phyloP scores from a whole-genome alignment of 2,329 filamentous ascomycete genomes.

The Davidsoniella eucalypti region DNA sequence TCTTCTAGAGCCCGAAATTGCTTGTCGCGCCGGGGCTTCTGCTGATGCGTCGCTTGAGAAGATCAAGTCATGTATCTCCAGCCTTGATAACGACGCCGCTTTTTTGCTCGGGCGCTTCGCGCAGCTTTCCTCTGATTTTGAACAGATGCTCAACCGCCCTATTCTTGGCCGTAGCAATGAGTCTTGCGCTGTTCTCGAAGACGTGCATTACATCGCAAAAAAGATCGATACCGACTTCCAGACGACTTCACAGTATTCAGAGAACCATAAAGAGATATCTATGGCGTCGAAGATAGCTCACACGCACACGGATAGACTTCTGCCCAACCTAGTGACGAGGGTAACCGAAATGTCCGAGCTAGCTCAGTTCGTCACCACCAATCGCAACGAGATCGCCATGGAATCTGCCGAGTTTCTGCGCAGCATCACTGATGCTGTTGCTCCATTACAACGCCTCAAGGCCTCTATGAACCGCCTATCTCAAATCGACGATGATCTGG shows the following conservation, averaged over 20 bases:
- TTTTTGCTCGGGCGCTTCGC: slow-evolving; percentile 32
- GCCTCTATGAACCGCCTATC: slow-evolving; percentile 54
- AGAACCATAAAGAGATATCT: slow-evolving; percentile 41
- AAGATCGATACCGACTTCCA: slow-evolving; percentile 82
- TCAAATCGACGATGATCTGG: slow-evolving; percentile 56
- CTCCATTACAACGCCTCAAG: slow-evolving; percentile 25
- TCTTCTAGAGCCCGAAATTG: slow-evolving; percentile 57
- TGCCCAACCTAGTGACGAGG: slow-evolving; percentile 40
- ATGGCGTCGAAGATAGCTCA: slow-evolving; percentile 48
- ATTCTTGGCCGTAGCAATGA: slow-evolving; percentile 43
- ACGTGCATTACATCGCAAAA: slow-evolving; percentile 70
- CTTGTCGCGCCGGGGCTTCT: slow-evolving; percentile 54
- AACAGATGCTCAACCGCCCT: slow-evolving; percentile 38
- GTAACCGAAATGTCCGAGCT: slow-evolving; percentile 45
- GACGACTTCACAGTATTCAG: slow-evolving; percentile 51
- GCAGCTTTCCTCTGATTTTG: slow-evolving; percentile 47
- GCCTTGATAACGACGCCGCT: slow-evolving; percentile 42
- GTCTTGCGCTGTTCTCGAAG: slow-evolving; percentile 53
- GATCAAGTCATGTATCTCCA: slow-evolving; percentile 42
- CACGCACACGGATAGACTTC: slow-evolving; percentile 43
- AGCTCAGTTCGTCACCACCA: slow-evolving; percentile 40
- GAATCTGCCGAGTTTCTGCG: slow-evolving; percentile 63
- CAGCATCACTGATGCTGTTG: slow-evolving; percentile 53
- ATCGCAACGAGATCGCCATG: slow-evolving; percentile 50
- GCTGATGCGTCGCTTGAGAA: slow-evolving; percentile 40